Percentiles rank a stretch among this genome's conserved stretches.
phyloP scores from a whole-genome alignment of 306 rosid genomes.

The Vigna reflexopilosa region DNA sequence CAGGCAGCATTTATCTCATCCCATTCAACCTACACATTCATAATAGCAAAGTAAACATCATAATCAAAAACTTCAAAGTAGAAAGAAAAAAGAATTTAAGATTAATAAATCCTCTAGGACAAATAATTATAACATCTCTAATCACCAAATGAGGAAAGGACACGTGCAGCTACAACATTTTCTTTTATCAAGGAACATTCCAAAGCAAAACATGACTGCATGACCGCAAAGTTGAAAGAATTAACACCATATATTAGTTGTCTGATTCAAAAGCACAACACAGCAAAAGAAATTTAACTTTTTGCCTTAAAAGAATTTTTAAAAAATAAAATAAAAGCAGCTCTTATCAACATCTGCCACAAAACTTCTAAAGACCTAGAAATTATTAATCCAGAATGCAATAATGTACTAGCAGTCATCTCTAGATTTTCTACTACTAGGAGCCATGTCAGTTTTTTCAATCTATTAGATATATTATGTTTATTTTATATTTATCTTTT shows the following conservation, averaged over 20 bases:
- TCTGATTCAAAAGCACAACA: neutral
- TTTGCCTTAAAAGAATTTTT: neutral
- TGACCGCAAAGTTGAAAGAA: constrained; percentile 2
- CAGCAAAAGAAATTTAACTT: neutral
- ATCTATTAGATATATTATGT: neutral
- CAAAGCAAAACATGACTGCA: constrained; percentile 17
- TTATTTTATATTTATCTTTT: too few species aligned
- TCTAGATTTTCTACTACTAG: neutral
- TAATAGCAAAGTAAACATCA: constrained; percentile 43
- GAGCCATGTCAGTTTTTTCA: neutral
- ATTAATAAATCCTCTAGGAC: constrained; percentile 8
- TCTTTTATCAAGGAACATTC: constrained; percentile 19
- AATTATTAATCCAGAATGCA: too few species aligned
- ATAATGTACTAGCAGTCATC: neutral
- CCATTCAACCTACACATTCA: constrained; percentile 83
- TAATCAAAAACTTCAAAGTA: constrained; percentile 38
- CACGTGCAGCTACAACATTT: constrained; percentile 7
- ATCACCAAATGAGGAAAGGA: constrained; percentile 37
- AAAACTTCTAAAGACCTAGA: neutral
- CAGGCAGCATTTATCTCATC: constrained; percentile 99
- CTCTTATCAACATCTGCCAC: neutral
- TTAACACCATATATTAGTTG: constrained; percentile 6
- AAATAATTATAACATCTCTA: constrained; percentile 17
- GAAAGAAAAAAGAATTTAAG: constrained; percentile 7
- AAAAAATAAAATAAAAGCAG: neutral